Conservation (phyloP, 495 filamentous ascomycete genomes). For the Penicillium bialowiezense region DNA sequence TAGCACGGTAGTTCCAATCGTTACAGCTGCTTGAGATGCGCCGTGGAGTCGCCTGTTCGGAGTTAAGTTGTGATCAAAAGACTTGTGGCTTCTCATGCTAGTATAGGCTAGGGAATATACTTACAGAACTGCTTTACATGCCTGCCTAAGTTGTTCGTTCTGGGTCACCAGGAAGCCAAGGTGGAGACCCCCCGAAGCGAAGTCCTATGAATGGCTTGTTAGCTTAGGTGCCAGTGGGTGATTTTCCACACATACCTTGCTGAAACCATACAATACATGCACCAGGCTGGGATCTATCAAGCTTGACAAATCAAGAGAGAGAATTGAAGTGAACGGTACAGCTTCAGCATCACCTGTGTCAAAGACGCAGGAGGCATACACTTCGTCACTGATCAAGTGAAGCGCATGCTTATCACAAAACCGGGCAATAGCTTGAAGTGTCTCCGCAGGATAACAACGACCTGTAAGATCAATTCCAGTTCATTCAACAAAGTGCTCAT, state of each 20-base stretch:
- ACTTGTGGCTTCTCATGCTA: not conserved
- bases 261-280: constrained; percentile 59
- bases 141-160: constrained; percentile 25
- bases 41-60: constrained; percentile 31
- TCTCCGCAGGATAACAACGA: constrained; percentile 51
- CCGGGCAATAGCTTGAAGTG: constrained; percentile 44
- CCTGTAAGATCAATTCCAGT: constrained; percentile 24
- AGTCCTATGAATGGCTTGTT: constrained; percentile 37
- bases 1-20: constrained; percentile 37
- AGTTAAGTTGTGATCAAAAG: constrained; percentile 1
- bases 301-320: constrained; percentile 39
- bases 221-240: not conserved
- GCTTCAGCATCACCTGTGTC: constrained; percentile 30
- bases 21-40: constrained; percentile 29
- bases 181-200: constrained; percentile 52
- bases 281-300: constrained; percentile 50
- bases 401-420: constrained; percentile 53
- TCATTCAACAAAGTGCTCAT: not conserved
- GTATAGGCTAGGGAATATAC: not conserved
- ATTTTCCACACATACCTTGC: constrained; percentile 34
- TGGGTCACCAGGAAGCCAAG: constrained; percentile 51
- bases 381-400: constrained; percentile 61
- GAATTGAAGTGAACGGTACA: constrained; percentile 49
- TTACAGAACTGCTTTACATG: constrained; percentile 29
- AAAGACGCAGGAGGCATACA: constrained; percentile 57